Conservation (phyloP, 805 yeast genomes). For the Dipodascopsis tothii region DNA sequence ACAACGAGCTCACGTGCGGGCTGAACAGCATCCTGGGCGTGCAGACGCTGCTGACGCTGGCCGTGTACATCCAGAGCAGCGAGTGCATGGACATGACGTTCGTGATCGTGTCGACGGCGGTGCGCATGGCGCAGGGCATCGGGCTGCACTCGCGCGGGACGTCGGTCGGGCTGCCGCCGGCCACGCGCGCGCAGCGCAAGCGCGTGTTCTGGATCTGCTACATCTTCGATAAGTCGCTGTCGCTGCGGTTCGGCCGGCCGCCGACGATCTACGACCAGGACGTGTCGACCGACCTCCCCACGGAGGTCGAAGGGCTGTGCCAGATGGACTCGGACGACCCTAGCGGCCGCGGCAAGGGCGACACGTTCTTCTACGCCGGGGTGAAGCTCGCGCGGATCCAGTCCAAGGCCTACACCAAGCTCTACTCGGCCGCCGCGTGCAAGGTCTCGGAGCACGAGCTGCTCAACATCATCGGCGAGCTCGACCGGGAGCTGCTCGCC, state of each 20-base stretch:
- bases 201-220: constrained; percentile 24
- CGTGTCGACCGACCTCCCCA: constrained; percentile 3
- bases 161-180: constrained; percentile 9
- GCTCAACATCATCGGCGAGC: constrained; percentile 21
- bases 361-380: not conserved
- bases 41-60: constrained; percentile 12
- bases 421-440: constrained; percentile 16
- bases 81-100: constrained; percentile 13
- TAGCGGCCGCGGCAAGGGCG: not conserved
- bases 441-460: constrained; percentile 15
- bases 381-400: constrained; percentile 12
- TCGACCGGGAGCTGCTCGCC: constrained; percentile 21
- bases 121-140: constrained; percentile 22
- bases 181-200: constrained; percentile 12
- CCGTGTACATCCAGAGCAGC: constrained; percentile 13
- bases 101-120: constrained; percentile 14
- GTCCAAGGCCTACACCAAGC: constrained; percentile 14
- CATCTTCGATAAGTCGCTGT: constrained; percentile 15
- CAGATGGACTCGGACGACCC: not conserved
- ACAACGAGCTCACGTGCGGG: constrained; percentile 8
- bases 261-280: constrained; percentile 18
- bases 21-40: constrained; percentile 15
- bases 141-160: constrained; percentile 21
- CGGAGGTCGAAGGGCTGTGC: not conserved
- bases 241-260: constrained; percentile 23